Evolutionary conservation across 140 eudicot species (phyloP).

Genomic region (Erigeron philadelphicus): DNA sequence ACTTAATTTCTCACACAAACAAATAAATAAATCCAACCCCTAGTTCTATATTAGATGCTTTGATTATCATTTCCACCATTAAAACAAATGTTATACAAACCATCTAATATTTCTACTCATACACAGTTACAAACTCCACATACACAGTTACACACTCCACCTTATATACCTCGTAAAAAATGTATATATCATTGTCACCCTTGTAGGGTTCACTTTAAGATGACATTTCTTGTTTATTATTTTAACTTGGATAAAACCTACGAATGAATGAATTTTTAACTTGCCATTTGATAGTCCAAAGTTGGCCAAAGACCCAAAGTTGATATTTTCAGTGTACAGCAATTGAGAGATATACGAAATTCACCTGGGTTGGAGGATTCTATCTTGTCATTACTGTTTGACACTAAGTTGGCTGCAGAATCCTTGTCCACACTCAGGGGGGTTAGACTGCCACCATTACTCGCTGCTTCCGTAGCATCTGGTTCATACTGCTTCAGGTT

Average conservation of each 20-base stretch:
- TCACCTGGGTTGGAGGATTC: conserved; percentile 45
- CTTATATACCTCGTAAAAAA: background rate
- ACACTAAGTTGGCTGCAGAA: conserved; percentile 24
- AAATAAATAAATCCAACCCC: background rate
- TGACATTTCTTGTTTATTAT: background rate
- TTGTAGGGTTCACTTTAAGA: background rate
- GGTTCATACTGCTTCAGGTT: conserved; percentile 39
- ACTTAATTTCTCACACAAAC: background rate
- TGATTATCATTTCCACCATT: background rate
- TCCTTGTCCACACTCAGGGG: conserved; percentile 27
- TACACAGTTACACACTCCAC: background rate
- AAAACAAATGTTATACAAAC: too few relatives aligned
- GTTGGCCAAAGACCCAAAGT: background rate
- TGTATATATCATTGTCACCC: background rate
- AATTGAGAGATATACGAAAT: background rate
- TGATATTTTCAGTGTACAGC: background rate
- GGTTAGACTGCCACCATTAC: conserved; percentile 29
- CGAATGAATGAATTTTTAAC: background rate
- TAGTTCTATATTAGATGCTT: background rate
- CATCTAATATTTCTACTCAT: too few relatives aligned
- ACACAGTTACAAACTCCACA: background rate
- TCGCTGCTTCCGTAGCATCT: conserved; percentile 32
- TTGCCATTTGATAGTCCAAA: background rate
- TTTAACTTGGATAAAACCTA: background rate
- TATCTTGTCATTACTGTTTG: conserved; percentile 27